Evolutionary conservation across 768 basidiomycete species (phyloP).

Genomic region (Lactarius psammicola): DNA sequence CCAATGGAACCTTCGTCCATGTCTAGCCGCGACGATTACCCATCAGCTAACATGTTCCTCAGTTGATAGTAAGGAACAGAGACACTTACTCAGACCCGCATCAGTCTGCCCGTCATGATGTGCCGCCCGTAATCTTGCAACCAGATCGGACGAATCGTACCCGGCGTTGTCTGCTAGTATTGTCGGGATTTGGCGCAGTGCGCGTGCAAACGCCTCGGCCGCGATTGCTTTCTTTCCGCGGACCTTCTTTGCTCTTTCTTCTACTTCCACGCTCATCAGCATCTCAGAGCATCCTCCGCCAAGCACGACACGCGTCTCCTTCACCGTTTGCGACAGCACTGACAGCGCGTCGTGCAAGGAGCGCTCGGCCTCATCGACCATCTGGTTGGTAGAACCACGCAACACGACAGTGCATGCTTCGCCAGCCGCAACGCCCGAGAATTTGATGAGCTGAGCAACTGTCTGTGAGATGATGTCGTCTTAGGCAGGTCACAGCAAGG

Average conservation of each 20-base stretch:
- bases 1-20: slow-evolving; percentile 85
- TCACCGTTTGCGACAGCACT: slow-evolving; percentile 95
- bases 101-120: slow-evolving; percentile 88
- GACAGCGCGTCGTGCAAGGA: slow-evolving; percentile 97
- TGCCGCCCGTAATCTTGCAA: slow-evolving; percentile 83
- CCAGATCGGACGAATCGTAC: slow-evolving; percentile 95
- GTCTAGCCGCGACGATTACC: slow-evolving; percentile 46
- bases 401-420: slow-evolving; percentile 98
- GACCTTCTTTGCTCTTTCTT: slow-evolving; percentile 79
- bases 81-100: slow-evolving; percentile 76
- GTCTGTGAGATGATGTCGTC: not conserved
- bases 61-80: not conserved
- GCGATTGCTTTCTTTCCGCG: slow-evolving; percentile 97
- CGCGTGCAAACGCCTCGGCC: slow-evolving; percentile 85
- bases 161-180: slow-evolving; percentile 98
- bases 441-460: slow-evolving; percentile 88
- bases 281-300: slow-evolving; percentile 99
- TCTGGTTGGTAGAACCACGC: slow-evolving; percentile 95
- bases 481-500: slow-evolving; percentile 11
- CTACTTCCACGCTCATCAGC: slow-evolving; percentile 94
- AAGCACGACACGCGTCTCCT: slow-evolving; percentile 91
- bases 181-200: slow-evolving; percentile 91
- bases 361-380: slow-evolving; percentile 98
- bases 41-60: slow-evolving; percentile 5
- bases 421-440: slow-evolving; percentile 97